phyloP scores from a whole-genome alignment of 805 yeast genomes.

The Citeromyces matritensis region DNA sequence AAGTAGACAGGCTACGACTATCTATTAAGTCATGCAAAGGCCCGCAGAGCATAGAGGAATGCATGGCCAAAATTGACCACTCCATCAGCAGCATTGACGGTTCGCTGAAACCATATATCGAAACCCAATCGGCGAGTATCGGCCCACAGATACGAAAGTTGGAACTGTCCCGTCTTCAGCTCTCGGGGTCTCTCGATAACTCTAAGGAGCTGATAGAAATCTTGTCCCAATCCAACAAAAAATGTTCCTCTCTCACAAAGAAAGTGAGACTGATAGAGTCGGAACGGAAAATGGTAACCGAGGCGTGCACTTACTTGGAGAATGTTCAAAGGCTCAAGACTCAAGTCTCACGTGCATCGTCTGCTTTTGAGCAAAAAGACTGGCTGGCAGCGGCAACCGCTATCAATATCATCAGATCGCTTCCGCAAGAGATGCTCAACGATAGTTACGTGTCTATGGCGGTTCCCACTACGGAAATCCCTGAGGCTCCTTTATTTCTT shows the following conservation, averaged over 20 bases:
- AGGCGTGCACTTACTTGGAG: slow-evolving; percentile 49
- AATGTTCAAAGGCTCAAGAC: slow-evolving; percentile 52
- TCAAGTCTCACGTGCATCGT: slow-evolving; percentile 47
- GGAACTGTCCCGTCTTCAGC: slow-evolving; percentile 46
- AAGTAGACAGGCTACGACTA: slow-evolving; percentile 8
- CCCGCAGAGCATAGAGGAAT: slow-evolving; percentile 9
- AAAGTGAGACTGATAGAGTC: slow-evolving; percentile 55
- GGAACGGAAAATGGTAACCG: slow-evolving; percentile 50
- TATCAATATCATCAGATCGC: slow-evolving; percentile 30
- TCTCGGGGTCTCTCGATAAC: slow-evolving; percentile 41
- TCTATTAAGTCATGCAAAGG: slow-evolving; percentile 10
- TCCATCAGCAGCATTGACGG: slow-evolving; percentile 12
- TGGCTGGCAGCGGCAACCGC: slow-evolving; percentile 73
- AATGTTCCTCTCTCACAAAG: slow-evolving; percentile 54
- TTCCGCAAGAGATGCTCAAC: slow-evolving; percentile 36
- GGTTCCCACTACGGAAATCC: slow-evolving; percentile 78
- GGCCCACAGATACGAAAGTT: slow-evolving; percentile 23
- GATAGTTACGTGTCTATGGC: slow-evolving; percentile 67
- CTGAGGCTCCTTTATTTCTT: slow-evolving; percentile 55
- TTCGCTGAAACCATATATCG: slow-evolving; percentile 7
- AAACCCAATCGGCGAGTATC: slow-evolving; percentile 19
- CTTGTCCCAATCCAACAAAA: slow-evolving; percentile 43
- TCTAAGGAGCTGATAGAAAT: slow-evolving; percentile 41
- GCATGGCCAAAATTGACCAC: slow-evolving; percentile 9
- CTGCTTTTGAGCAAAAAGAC: slow-evolving; percentile 51